These are phyloP conservation scores for Aspergillus udagawae DNA, from an alignment of 2,329 filamentous ascomycete genomes.

Conservation along the genomic window DNA sequence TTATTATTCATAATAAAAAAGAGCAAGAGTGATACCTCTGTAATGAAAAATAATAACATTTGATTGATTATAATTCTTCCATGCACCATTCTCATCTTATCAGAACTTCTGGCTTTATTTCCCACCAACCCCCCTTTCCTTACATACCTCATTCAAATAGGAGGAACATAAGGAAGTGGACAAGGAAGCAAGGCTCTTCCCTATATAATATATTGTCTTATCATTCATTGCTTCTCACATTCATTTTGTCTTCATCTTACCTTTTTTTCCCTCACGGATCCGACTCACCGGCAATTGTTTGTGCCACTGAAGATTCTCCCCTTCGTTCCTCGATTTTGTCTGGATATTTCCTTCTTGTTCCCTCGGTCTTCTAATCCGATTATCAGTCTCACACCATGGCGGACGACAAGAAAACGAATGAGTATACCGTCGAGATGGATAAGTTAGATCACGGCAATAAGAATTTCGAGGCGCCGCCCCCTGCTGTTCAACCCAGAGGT, in stretches of 20 bases:
- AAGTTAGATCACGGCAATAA: conserved; percentile 53
- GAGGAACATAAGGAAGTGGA: background rate
- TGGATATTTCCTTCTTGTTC: background rate
- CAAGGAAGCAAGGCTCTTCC: background rate
- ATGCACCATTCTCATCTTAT: background rate
- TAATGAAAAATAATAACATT: background rate
- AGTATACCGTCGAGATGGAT: conserved; percentile 68
- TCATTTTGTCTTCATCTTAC: background rate
- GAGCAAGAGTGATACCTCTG: background rate
- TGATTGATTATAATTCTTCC: background rate
- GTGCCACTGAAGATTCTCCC: background rate
- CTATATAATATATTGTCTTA: background rate
- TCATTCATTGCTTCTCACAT: background rate
- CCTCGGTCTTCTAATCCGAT: background rate
- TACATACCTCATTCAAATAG: background rate
- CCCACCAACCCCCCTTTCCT: background rate
- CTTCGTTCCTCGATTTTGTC: conserved; percentile 1
- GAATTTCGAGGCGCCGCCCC: conserved; percentile 40
- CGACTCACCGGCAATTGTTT: conserved; percentile 1
- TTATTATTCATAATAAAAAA: background rate
- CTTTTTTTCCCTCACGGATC: background rate
- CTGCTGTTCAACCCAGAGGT: conserved; percentile 34
- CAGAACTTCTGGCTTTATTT: background rate
- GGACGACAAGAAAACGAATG: conserved; percentile 82
- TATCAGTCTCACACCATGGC: conserved; percentile 56